These are phyloP conservation scores for Neurospora sp. DNA, from an alignment of 495 filamentous ascomycete genomes.

Conservation along the genomic window DNA sequence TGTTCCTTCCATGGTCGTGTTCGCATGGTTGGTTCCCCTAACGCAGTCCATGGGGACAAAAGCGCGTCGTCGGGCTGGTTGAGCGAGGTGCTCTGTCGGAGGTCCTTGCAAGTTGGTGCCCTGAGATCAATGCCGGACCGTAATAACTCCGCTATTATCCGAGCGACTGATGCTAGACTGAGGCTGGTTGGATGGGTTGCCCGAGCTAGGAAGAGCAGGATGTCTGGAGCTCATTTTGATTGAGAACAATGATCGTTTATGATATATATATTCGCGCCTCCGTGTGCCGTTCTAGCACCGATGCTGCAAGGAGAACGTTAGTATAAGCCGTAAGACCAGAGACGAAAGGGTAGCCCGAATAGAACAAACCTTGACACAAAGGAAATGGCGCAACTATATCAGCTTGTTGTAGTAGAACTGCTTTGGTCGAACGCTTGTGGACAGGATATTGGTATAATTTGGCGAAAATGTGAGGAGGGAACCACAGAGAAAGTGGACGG, in stretches of 20 bases:
- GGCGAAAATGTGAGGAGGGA: not conserved
- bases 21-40: not conserved
- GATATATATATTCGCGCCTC: not conserved
- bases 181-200: not conserved
- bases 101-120: not conserved
- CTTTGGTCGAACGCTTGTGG: too few species aligned
- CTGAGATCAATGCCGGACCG: not conserved
- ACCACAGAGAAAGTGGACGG: not conserved
- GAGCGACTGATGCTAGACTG: not conserved
- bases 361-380: not conserved
- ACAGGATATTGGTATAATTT: too few species aligned
- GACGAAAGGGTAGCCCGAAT: not conserved
- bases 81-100: not conserved
- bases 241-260: not conserved
- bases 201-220: not conserved
- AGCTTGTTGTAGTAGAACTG: too few species aligned
- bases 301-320: not conserved
- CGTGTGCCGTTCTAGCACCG: not conserved
- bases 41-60: not conserved
- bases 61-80: not conserved
- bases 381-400: too few species aligned
- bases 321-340: not conserved
- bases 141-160: not conserved
- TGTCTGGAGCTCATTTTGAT: not conserved
- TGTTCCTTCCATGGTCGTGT: not conserved